Evolutionary conservation across 2,329 filamentous ascomycete species (phyloP).

Genomic region (Pseudogymnoascus sp.): DNA sequence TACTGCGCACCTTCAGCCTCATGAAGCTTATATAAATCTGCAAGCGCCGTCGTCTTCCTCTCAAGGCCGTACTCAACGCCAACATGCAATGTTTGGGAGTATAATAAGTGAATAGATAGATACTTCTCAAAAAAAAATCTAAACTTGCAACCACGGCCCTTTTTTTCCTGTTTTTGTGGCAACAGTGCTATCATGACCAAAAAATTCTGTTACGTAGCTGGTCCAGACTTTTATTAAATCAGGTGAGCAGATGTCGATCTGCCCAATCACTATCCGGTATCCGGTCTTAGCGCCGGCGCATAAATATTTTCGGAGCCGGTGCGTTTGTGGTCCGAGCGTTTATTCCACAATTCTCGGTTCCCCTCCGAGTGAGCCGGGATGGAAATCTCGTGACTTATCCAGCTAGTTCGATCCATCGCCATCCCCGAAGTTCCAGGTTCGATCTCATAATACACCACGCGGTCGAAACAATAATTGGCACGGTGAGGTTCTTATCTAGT

Average conservation of each 20-base stretch:
- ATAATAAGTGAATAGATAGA: not conserved
- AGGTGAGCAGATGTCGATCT: not conserved
- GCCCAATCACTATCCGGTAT: not conserved
- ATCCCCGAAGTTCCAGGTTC: too few species aligned
- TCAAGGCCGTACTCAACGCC: not conserved
- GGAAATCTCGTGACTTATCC: not conserved
- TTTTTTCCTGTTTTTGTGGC: not conserved
- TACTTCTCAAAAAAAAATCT: not conserved
- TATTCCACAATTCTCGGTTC: not conserved
- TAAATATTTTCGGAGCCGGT: not conserved
- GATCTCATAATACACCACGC: too few species aligned
- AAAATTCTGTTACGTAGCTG: not conserved
- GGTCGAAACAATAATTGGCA: too few species aligned
- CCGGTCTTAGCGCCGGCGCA: not conserved
- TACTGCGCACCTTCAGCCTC: not conserved
- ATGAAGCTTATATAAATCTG: not conserved
- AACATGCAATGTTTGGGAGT: not conserved
- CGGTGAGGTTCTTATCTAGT: too few species aligned
- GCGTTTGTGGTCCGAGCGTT: constrained; percentile 6
- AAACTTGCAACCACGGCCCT: not conserved
- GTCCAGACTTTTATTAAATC: not conserved
- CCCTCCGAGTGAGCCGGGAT: constrained; percentile 19
- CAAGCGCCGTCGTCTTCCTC: not conserved
- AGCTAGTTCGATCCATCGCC: too few species aligned
- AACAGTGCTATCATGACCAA: not conserved